Evolutionary conservation across 2,329 filamentous ascomycete genomes (phyloP).

Genomic region (Botrytis porri): DNA sequence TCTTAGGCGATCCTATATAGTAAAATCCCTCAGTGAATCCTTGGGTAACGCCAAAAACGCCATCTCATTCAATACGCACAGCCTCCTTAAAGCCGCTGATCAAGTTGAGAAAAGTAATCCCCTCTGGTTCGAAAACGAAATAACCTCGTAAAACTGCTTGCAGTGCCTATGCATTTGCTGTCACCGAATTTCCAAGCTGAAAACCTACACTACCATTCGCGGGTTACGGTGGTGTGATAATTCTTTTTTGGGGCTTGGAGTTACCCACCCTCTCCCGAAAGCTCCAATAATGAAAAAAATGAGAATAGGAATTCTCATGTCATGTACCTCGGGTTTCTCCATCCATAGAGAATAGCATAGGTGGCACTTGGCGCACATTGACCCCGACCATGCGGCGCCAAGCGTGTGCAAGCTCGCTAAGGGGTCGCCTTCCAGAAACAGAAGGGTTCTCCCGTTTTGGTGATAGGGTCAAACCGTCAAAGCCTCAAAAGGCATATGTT

Average conservation of each 20-base stretch:
- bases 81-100: not conserved
- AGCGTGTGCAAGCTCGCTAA: not conserved
- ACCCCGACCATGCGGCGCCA: not conserved
- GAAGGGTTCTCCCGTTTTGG: not conserved
- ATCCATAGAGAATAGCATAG: not conserved
- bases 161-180: not conserved
- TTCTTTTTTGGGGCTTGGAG: not conserved
- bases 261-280: not conserved
- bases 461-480: no score
- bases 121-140: not conserved
- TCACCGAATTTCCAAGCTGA: not conserved
- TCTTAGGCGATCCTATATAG: constrained; percentile 14
- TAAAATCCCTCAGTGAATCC: not conserved
- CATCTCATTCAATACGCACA: not conserved
- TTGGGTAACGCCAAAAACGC: not conserved
- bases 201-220: not conserved
- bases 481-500: not conserved
- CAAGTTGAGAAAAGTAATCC: not conserved
- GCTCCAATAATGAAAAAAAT: not conserved
- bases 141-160: not conserved
- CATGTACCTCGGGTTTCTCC: not conserved
- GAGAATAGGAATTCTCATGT: not conserved
- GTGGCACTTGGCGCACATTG: not conserved
- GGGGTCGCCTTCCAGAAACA: not conserved
- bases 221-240: not conserved